These are phyloP conservation scores for Fraxinus excelsior DNA, from an alignment of 257 asterid genomes.

Conservation along the genomic window DNA sequence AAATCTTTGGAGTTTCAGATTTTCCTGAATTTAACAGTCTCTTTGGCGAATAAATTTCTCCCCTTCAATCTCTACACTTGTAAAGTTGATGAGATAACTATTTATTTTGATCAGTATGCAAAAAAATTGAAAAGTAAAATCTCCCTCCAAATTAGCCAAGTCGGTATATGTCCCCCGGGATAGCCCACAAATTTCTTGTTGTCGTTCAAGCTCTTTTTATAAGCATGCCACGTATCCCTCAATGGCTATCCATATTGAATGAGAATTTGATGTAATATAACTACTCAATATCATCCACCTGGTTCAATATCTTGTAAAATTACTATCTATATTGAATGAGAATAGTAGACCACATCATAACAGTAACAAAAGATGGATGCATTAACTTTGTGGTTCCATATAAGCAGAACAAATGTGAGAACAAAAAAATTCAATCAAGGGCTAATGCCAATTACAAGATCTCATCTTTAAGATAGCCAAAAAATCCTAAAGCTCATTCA, in stretches of 20 bases:
- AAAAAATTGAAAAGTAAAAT: constrained; percentile 2
- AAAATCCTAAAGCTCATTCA: not conserved
- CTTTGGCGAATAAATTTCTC: not conserved
- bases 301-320: constrained; percentile 10
- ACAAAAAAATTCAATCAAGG: not conserved
- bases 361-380: not conserved
- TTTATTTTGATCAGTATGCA: not conserved
- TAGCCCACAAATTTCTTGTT: constrained; percentile 10
- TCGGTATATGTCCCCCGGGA: constrained; percentile 5
- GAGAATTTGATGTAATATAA: not conserved
- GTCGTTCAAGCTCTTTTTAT: constrained; percentile 24
- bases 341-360: not conserved
- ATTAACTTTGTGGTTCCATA: not conserved
- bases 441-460: not conserved
- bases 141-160: constrained; percentile 22
- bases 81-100: not conserved
- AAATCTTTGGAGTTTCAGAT: constrained; percentile 9
- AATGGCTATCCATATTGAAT: not conserved
- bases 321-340: not conserved
- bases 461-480: not conserved
- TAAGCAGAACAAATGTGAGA: not conserved
- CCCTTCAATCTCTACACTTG: constrained; percentile 1
- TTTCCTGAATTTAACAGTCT: not conserved
- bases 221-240: constrained; percentile 16
- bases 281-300: constrained; percentile 15